phyloP scores from a whole-genome alignment of 2,329 filamentous ascomycete species.

The Aspergillus luchuensis region DNA sequence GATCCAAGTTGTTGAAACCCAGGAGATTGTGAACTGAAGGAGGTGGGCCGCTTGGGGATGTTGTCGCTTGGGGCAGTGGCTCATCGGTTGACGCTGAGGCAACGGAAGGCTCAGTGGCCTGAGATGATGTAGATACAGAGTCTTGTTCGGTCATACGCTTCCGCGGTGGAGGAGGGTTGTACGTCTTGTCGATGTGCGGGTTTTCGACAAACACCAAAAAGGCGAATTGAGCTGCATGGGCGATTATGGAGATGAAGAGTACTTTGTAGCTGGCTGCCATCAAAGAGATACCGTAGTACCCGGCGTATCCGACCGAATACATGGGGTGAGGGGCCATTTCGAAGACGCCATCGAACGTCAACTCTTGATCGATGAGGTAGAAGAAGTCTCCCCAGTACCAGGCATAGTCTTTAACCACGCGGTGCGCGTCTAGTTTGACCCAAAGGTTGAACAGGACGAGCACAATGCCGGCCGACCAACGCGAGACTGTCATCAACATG shows the following conservation, averaged over 20 bases:
- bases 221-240: slow-evolving; percentile 89
- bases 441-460: slow-evolving; percentile 94
- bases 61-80: slow-evolving; percentile 40
- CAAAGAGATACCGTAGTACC: slow-evolving; percentile 97
- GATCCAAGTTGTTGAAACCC: slow-evolving; percentile 79
- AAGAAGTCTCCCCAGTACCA: slow-evolving; percentile 99
- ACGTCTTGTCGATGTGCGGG: slow-evolving; percentile 96
- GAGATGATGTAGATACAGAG: slow-evolving; percentile 28
- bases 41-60: slow-evolving; percentile 55
- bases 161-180: slow-evolving; percentile 80
- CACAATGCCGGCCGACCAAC: slow-evolving; percentile 76
- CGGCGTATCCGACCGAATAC: slow-evolving; percentile 97
- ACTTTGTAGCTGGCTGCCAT: slow-evolving; percentile 98
- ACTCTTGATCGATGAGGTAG: slow-evolving; percentile 94
- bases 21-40: slow-evolving; percentile 79
- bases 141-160: slow-evolving; percentile 50
- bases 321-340: slow-evolving; percentile 98
- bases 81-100: slow-evolving; percentile 40
- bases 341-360: slow-evolving; percentile 98
- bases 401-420: slow-evolving; percentile 97
- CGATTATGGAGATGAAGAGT: slow-evolving; percentile 92
- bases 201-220: slow-evolving; percentile 93
- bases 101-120: slow-evolving; percentile 35
- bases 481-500: slow-evolving; percentile 65
- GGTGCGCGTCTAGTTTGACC: slow-evolving; percentile 97